Evolutionary conservation across 345 rosid genomes (phyloP), one percentile per base, ranked within the genome.

Genomic region (Heritiera littoralis): DNA sequence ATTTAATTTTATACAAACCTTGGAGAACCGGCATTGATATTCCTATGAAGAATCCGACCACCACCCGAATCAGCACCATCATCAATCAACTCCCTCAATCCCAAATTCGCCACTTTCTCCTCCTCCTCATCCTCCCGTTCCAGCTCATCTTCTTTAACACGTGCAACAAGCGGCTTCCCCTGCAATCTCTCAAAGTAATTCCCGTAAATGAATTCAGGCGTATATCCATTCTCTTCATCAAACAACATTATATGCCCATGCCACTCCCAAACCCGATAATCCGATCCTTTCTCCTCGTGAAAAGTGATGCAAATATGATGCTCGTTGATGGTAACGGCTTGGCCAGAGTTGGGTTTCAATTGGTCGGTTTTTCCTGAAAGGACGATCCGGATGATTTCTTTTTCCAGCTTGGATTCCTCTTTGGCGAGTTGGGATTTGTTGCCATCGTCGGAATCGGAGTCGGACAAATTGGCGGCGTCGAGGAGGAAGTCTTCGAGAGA

Each of bases 221-320:
- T 83, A 18, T 89, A 94, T 49, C 97, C 99, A 61, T 90, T 84
- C 77, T 92, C 97, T 70, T 94, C 99, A 38, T 94, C 98, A 68
- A 92, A 94, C 80, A 94, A 70, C 98, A 96, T 89, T 43, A 96
- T 92, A 79, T 96, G 99, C 0, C 99, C 99, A 49, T 96, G 99
- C 99, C 99, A 96, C 88, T 96, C 99, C 99, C 99, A 96, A 6
- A 94, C 97, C 78, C 99, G 90, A 85, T 92, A 94, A 82, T 91
- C 98, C 49, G 97, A 91, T 4, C 86, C 98, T 35, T 84, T 83
- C 48, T 96, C 99, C 80, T 96, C 90, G 38, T 90, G 97, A 78
- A 78, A 96, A 82, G 93, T 97, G 56, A 96, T 89, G 79, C 99
- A 96, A 66, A 96, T 89, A 75, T 94, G 92, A 83, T 94, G 99